These are phyloP conservation scores for Tuber melanosporum DNA, from an alignment of 495 filamentous ascomycete genomes.

Conservation along the genomic window DNA sequence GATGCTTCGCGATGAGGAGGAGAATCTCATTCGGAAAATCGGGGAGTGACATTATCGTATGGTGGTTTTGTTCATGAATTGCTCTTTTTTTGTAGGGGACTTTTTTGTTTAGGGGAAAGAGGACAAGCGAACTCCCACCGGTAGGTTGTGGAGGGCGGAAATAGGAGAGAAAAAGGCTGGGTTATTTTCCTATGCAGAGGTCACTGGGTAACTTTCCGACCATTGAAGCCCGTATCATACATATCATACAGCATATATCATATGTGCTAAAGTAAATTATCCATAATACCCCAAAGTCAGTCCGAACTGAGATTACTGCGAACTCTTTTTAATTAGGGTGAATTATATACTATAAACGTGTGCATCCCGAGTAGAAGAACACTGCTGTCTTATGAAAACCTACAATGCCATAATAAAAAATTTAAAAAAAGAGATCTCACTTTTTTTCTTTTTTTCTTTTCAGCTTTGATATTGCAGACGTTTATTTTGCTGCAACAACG, in stretches of 20 bases:
- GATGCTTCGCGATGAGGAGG: background rate
- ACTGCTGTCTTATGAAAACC: background rate
- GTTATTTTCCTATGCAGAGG: background rate
- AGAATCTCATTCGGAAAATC: background rate
- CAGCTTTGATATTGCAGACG: background rate
- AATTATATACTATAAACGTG: background rate
- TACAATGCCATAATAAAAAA: background rate
- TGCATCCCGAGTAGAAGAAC: background rate
- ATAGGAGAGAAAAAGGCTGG: background rate
- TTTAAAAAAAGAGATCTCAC: background rate
- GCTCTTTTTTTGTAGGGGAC: background rate
- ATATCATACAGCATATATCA: background rate
- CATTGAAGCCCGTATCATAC: background rate
- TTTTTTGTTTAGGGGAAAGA: background rate
- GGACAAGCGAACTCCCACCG: background rate
- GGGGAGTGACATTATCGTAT: background rate
- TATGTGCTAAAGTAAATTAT: background rate
- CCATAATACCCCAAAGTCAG: slow-evolving; percentile 2
- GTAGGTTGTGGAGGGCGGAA: background rate
- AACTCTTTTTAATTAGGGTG: background rate
- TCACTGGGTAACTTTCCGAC: background rate
- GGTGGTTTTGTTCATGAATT: background rate
- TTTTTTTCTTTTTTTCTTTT: background rate
- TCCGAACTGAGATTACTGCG: background rate
- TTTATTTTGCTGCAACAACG: background rate